Conservation (phyloP, 306 rosid genomes). For the Vicia villosa region DNA sequence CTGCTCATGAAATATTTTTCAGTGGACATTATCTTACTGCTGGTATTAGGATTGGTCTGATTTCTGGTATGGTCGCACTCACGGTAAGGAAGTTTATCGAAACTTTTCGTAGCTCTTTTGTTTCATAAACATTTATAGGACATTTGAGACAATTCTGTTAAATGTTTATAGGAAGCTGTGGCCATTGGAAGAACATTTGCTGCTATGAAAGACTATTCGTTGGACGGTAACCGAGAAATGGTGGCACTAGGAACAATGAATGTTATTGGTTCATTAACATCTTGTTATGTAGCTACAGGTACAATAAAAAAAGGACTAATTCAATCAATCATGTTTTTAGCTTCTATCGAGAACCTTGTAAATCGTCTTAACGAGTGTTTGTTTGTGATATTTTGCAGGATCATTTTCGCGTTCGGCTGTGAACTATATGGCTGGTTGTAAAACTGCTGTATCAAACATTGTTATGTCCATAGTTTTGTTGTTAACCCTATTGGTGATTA, state of each 20-base stretch:
- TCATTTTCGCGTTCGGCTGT: slow-evolving; percentile 92
- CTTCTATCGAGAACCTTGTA: too few relatives aligned
- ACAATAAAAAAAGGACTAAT: not conserved
- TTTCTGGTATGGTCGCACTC: slow-evolving; percentile 70
- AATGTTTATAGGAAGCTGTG: slow-evolving; percentile 71
- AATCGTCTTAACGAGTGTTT: not conserved
- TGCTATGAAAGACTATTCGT: slow-evolving; percentile 66
- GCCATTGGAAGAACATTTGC: slow-evolving; percentile 98
- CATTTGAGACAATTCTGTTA: not conserved
- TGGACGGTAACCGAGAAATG: slow-evolving; percentile 97
- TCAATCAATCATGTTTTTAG: not conserved
- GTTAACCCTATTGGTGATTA: slow-evolving; percentile 57
- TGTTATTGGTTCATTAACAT: slow-evolving; percentile 77
- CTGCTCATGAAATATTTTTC: slow-evolving; percentile 58
- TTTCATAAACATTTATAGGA: not conserved
- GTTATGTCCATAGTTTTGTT: slow-evolving; percentile 71
- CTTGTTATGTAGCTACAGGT: slow-evolving; percentile 87
- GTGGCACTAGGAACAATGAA: slow-evolving; percentile 92
- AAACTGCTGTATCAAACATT: slow-evolving; percentile 80
- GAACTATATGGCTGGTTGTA: slow-evolving; percentile 85
- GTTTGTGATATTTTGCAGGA: slow-evolving; percentile 46
- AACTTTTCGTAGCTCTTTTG: not conserved
- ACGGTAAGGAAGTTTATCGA: slow-evolving; percentile 54
- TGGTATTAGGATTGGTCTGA: slow-evolving; percentile 66
- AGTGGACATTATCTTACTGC: slow-evolving; percentile 55